Evolutionary conservation across 495 filamentous ascomycete species (phyloP), one percentile per base, ranked within the genome.

Genomic region (Penicillium turbatum): DNA sequence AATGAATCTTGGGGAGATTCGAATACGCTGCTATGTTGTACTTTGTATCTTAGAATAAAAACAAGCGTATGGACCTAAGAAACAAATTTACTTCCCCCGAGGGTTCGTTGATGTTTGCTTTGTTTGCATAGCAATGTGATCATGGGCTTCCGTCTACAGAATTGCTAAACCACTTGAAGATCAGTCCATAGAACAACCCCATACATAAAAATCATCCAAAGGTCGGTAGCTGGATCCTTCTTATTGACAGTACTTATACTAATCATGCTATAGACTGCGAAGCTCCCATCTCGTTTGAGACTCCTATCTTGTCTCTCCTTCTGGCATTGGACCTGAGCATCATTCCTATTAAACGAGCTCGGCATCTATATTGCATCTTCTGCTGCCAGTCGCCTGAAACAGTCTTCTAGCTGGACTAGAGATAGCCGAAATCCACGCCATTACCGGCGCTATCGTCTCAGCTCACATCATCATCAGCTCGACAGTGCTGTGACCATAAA

Each of bases 101-200:
- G 11, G 12, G 3, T 31, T 31, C 5, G 35, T 31, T 31, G 10
- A 13, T 43, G 47, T 56, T 56, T 56, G 46, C 32, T 12, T 7
- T 44, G 54, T 56, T 56, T 56, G 54, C 46, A 51, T 11, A 0
- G 8, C 10, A 7, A 10, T 19, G 42, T 35, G 19, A 44, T 30
- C 12, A 17, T 38, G 21, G 39, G 30, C 45, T 37, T 48, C 37
- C 31, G 9, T 37, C 32, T n/a, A 17, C 6, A 34, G 24, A 36
- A 27, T 26, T 27, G 32, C 34, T 24, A 13, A 15, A 48, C n/a
- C 7, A 15, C 32, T 35, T 26, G 21, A 2, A 24, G 4, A 2
- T 2, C 21, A 24, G 21, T 24, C 21, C 4, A 2, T 26, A 36
- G 21, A 37, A 36, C 15, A 30, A 30, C 27, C n/a, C 16, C 34